A percentile compares a stretch with the other conserved stretches of the same genome.
These are phyloP conservation scores for Globisporangium viniferum DNA, from an alignment of 352 stramenopile species.

Conservation along the genomic window DNA sequence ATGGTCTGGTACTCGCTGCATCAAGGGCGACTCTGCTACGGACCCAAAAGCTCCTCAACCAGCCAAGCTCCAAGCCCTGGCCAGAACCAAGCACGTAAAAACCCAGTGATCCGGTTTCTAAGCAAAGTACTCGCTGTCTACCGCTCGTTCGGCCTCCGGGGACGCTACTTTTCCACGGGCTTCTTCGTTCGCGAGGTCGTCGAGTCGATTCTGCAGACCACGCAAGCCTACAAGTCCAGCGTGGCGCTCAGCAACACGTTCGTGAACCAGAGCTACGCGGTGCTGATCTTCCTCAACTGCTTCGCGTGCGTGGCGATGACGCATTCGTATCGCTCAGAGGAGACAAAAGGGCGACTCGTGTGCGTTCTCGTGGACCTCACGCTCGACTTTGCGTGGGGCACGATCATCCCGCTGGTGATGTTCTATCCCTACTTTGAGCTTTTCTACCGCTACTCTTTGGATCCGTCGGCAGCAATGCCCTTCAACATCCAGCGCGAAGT, in stretches of 20 bases:
- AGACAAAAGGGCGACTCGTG: background rate
- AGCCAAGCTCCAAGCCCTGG: background rate
- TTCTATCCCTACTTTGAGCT: slow-evolving; percentile 5
- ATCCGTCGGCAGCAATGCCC: background rate
- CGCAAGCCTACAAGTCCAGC: background rate
- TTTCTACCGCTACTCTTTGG: background rate
- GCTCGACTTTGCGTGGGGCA: background rate
- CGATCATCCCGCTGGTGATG: background rate
- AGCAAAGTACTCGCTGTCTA: background rate
- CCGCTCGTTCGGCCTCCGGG: background rate
- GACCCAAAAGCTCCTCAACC: background rate
- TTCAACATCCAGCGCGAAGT: background rate
- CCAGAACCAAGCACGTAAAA: background rate
- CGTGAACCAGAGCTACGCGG: slow-evolving; percentile 10
- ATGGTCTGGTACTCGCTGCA: background rate
- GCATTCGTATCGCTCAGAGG: background rate
- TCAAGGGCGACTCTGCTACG: background rate
- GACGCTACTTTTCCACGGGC: background rate
- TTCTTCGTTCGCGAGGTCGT: background rate
- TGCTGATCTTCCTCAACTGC: slow-evolving; percentile 15
- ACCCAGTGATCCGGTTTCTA: background rate
- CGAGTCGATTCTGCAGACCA: slow-evolving; percentile 2
- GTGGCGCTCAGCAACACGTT: slow-evolving; percentile 4
- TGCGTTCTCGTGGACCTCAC: background rate
- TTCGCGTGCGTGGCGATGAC: background rate